phyloP scores from a whole-genome alignment of 805 yeast genomes.

The Nakazawaea molendinolei region DNA sequence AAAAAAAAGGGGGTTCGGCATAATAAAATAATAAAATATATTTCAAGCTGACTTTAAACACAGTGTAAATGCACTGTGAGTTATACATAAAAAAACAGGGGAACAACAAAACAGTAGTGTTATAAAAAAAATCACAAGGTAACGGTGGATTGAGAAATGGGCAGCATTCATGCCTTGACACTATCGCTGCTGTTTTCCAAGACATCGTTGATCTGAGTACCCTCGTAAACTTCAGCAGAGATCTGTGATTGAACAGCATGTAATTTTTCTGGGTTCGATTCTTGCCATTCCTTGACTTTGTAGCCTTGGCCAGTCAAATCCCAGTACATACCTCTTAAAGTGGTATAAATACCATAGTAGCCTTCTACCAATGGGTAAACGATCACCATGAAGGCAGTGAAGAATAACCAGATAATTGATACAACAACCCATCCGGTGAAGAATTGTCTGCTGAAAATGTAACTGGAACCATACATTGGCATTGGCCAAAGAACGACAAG shows the following conservation, averaged over 20 bases:
- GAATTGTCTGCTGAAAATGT: slow-evolving; percentile 66
- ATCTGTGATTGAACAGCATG: slow-evolving; percentile 71
- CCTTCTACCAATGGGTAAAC: slow-evolving; percentile 74
- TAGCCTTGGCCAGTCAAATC: slow-evolving; percentile 69
- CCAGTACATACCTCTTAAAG: slow-evolving; percentile 80
- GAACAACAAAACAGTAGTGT: too few species aligned
- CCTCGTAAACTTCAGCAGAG: slow-evolving; percentile 30
- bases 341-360: slow-evolving; percentile 53
- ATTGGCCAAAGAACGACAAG: slow-evolving; percentile 81
- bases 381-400: slow-evolving; percentile 55
- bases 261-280: slow-evolving; percentile 61
- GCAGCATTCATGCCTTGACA: too few species aligned
- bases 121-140: too few species aligned
- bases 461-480: slow-evolving; percentile 85
- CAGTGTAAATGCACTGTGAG: too few species aligned
- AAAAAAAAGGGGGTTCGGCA: too few species aligned
- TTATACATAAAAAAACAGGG: too few species aligned
- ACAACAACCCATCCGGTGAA: slow-evolving; percentile 90
- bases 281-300: slow-evolving; percentile 74
- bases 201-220: slow-evolving; percentile 4
- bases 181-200: slow-evolving; percentile 1
- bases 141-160: too few species aligned
- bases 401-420: slow-evolving; percentile 75
- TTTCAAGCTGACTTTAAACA: too few species aligned
- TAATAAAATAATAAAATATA: too few species aligned